Percentiles rank a stretch among this genome's conserved stretches.
phyloP scores from a whole-genome alignment of 306 rosid species.

The Vachellia collinsii region DNA sequence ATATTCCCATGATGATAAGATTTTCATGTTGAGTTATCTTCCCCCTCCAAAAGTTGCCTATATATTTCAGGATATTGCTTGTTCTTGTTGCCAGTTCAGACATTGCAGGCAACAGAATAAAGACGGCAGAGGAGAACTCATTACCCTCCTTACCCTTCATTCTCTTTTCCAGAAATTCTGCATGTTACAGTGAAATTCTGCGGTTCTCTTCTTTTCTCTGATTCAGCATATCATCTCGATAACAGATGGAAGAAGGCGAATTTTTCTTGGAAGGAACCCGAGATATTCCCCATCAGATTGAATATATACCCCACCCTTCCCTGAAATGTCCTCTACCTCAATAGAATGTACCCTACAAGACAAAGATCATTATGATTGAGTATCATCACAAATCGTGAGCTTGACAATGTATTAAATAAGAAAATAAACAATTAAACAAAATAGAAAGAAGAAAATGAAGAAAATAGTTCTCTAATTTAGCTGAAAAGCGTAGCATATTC shows the following conservation, averaged over 20 bases:
- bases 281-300: slow-evolving; percentile 95
- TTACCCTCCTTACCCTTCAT: slow-evolving; percentile 4
- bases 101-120: not conserved
- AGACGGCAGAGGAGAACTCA: not conserved
- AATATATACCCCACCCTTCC: slow-evolving; percentile 61
- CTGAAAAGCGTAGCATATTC: not conserved
- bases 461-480: slow-evolving; percentile 3
- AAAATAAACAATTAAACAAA: not conserved
- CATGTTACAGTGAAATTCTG: not conserved
- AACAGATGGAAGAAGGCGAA: slow-evolving; percentile 70
- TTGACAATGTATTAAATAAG: not conserved
- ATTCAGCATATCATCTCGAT: slow-evolving; percentile 84
- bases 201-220: not conserved
- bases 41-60: not conserved
- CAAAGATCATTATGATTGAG: slow-evolving; percentile 36
- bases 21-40: not conserved
- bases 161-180: not conserved
- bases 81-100: slow-evolving; percentile 7
- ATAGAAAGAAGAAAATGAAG: not conserved
- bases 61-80: not conserved
- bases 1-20: slow-evolving; percentile 6
- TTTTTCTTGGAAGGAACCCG: slow-evolving; percentile 86
- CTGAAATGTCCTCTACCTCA: slow-evolving; percentile 77
- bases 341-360: slow-evolving; percentile 61
- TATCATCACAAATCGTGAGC: slow-evolving; percentile 17